Conservation (phyloP, 345 rosid species). For the Populus nigra region DNA sequence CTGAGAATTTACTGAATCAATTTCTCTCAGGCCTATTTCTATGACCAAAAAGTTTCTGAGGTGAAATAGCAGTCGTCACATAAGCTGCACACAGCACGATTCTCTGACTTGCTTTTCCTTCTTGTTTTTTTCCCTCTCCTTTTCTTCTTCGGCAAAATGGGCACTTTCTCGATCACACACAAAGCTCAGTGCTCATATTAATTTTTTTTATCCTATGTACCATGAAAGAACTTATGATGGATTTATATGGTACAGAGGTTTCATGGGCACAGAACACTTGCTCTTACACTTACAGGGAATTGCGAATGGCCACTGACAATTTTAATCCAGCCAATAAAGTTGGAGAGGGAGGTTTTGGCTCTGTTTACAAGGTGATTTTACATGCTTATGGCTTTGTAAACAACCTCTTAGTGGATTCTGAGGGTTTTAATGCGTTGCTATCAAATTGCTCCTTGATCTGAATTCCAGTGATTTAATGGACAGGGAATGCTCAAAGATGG, state of each 20-base stretch:
- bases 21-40: neutral
- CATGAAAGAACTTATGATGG: constrained; percentile 12
- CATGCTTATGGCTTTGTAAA: neutral
- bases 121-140: neutral
- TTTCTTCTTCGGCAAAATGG: neutral
- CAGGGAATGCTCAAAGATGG: constrained; percentile 64
- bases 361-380: constrained; percentile 65
- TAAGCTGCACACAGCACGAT: neutral
- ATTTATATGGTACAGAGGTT: constrained; percentile 39
- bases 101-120: neutral
- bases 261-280: constrained; percentile 41
- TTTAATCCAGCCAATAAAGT: constrained; percentile 52
- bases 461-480: constrained; percentile 8
- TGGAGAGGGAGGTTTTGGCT: constrained; percentile 75
- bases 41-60: neutral
- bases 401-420: neutral
- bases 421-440: neutral
- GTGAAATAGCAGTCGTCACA: neutral
- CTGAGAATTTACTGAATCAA: neutral
- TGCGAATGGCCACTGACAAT: constrained; percentile 48
- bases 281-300: constrained; percentile 45
- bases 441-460: neutral
- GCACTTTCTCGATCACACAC: neutral
- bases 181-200: neutral
- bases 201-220: neutral